phyloP scores from a whole-genome alignment of 2,329 filamentous ascomycete genomes.

The Fusarium scirpi region DNA sequence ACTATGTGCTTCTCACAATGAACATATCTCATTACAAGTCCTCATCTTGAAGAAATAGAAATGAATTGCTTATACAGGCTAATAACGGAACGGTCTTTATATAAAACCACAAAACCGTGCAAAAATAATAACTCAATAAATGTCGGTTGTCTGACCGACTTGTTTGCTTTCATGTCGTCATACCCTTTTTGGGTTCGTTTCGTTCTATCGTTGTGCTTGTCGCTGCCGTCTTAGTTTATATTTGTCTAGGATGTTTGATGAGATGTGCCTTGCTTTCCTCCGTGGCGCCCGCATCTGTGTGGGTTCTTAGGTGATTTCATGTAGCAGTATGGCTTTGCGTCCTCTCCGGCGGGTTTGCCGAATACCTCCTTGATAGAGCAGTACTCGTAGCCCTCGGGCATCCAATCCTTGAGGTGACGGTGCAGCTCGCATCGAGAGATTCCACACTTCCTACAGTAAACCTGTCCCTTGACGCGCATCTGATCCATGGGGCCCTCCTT shows the following conservation, averaged over 20 bases:
- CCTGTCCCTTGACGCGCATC: slow-evolving; percentile 68
- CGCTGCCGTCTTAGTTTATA: slow-evolving; percentile 9
- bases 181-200: slow-evolving; percentile 18
- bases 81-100: background rate
- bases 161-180: slow-evolving; percentile 31
- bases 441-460: slow-evolving; percentile 72
- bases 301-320: slow-evolving; percentile 71
- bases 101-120: background rate
- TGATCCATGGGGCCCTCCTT: slow-evolving; percentile 54
- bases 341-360: slow-evolving; percentile 60
- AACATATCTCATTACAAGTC: background rate
- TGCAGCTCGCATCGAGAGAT: slow-evolving; percentile 72
- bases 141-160: background rate
- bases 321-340: slow-evolving; percentile 66
- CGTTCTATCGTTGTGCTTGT: slow-evolving; percentile 16
- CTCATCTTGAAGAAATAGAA: background rate
- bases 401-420: slow-evolving; percentile 70
- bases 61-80: background rate
- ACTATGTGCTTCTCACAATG: background rate
- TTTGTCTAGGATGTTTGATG: slow-evolving; percentile 18
- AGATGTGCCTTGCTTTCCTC: slow-evolving; percentile 45
- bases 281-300: slow-evolving; percentile 68
- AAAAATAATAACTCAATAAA: slow-evolving; percentile 2
- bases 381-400: slow-evolving; percentile 68
- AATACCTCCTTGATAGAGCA: slow-evolving; percentile 70